Base-by-base conservation (phyloP, 768 basidiomycete genomes). In the Pleurotus eryngii region DNA sequence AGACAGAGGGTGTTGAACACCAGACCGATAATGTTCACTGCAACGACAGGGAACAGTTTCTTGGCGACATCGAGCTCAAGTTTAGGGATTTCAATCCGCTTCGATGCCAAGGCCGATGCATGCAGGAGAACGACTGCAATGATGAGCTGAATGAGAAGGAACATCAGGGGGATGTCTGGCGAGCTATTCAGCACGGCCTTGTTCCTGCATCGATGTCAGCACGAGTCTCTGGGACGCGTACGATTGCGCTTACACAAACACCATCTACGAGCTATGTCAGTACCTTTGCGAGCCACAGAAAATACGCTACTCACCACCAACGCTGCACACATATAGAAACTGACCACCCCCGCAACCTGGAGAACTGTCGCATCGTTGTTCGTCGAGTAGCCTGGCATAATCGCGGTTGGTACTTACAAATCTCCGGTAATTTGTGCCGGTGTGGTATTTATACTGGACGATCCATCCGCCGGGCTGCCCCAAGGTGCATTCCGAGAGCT, bases 1-100 rank as follows among this genome's bases (percentile, higher is more conserved):
- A 92, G 74, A 64, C 90, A 92, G 4, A 90, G 78, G 1, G 85
- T 90, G 61, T 91, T 91, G 75, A 91, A 90, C 1, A 89, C 81
- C 3, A 92, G 76, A 1, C 90, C 89, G 5, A 84, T 71, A n/a
- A 89, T 82, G 64, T 89, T 89, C 45, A 89, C 84, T 1, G 80
- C 68, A 0, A 89, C 80, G 7, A 89, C 82, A 2, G 87, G 84
- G 2, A 79, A 61, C 4, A 89, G 77, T 61, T 84, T 86, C 65
- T 78, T 83, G 5, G 79, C 83, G 4, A 75, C 75, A 30, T 72
- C 71, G 2, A 74, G n/a, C 18, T 85, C 81, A 38, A 84, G 62
- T 35, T 70, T 74, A 0, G 88, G 87, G 17, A 90, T 78, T 64
- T 83, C 79, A 42, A 89, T 74, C 42, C 74, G 79, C 20, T 74